These are phyloP conservation scores for Ustilago esculenta DNA, from an alignment of 1,284 basidiomycete genomes.

Conservation along the genomic window DNA sequence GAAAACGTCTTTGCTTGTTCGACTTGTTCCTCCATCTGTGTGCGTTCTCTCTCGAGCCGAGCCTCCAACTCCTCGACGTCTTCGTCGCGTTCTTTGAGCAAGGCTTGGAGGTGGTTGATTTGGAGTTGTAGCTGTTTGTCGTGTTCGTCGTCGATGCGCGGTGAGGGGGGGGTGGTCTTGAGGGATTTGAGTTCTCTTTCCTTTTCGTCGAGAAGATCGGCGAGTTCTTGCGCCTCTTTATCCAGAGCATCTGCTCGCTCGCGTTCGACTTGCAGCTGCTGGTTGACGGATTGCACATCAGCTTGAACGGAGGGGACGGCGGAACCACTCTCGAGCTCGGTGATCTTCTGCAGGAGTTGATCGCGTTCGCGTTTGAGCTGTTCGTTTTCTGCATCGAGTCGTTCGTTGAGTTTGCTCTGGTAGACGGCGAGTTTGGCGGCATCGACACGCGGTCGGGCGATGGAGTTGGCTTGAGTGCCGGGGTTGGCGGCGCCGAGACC, in stretches of 20 bases:
- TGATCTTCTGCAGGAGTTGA: constrained; percentile 24
- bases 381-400: constrained; percentile 49
- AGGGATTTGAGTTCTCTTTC: constrained; percentile 29
- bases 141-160: background rate
- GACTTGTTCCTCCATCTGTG: constrained; percentile 45
- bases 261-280: constrained; percentile 24
- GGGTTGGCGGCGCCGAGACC: constrained; percentile 44
- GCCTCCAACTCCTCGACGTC: constrained; percentile 38
- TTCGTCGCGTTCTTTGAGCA: constrained; percentile 41
- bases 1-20: constrained; percentile 49
- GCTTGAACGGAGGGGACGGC: background rate
- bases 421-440: constrained; percentile 43
- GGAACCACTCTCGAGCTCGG: constrained; percentile 14
- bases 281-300: constrained; percentile 2
- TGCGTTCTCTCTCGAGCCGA: constrained; percentile 34
- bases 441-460: constrained; percentile 40
- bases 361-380: constrained; percentile 46
- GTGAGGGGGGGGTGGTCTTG: constrained; percentile 1
- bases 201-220: constrained; percentile 44
- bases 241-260: constrained; percentile 39
- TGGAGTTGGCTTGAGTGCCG: constrained; percentile 44
- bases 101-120: constrained; percentile 29
- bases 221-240: constrained; percentile 47
- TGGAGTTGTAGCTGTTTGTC: constrained; percentile 20
- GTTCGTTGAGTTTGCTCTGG: constrained; percentile 48